Evolutionary conservation across 1,284 basidiomycete species (phyloP).

Genomic region (Phaffia rhodozyma): DNA sequence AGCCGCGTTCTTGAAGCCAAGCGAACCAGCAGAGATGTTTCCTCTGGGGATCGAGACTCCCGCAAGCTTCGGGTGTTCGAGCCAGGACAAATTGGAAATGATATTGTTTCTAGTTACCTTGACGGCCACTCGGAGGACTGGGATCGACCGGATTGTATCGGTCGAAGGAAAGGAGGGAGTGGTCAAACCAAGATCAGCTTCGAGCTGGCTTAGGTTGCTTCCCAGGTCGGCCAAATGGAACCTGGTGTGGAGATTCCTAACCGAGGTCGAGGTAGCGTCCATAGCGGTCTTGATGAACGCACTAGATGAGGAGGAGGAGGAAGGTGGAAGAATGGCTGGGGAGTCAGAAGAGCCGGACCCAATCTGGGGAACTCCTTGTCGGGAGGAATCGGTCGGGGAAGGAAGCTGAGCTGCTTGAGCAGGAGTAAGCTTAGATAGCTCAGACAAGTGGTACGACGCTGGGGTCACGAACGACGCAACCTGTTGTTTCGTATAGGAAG

Average conservation of each 20-base stretch:
- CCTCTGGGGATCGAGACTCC: background rate
- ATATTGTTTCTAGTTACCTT: background rate
- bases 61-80: background rate
- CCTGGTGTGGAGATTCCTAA: background rate
- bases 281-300: background rate
- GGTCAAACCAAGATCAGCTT: background rate
- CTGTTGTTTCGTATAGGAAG: background rate
- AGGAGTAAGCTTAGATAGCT: too few species aligned
- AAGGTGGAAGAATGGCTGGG: background rate
- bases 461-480: background rate
- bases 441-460: background rate
- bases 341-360: background rate
- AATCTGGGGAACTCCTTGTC: background rate
- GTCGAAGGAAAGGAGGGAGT: background rate
- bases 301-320: background rate
- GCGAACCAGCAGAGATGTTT: conserved; percentile 3
- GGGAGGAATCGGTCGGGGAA: background rate
- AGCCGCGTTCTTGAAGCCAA: conserved; percentile 11
- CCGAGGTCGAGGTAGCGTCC: background rate
- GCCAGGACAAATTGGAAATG: background rate
- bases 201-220: background rate
- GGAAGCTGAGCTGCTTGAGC: background rate
- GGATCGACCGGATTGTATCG: background rate
- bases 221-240: background rate
- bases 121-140: too few species aligned